Evolutionary conservation across 2,329 filamentous ascomycete species (phyloP), one percentile per base, ranked within the genome.

Genomic region (Xylaria polymorpha): DNA sequence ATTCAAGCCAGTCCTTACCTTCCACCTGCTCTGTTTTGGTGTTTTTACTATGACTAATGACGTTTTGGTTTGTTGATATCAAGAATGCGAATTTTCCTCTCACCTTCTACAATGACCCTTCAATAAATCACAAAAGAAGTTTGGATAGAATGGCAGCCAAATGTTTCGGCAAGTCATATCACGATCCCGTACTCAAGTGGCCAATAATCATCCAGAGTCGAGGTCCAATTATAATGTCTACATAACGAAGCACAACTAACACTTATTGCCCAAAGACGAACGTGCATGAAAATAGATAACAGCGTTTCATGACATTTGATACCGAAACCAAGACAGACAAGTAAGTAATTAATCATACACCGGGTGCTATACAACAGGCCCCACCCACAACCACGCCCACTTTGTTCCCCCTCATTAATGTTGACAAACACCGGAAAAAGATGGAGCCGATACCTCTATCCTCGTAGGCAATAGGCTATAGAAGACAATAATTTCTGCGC

Each of bases 1-100:
- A 81, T 71, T 68, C 66, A 68, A 72, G 61, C 70, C 56, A 53
- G 68, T 66, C 68, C 58, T 68, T 70, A 60, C 50, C 64, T 61
- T 69, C 62, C 68, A 72, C 18, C 37, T 58, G 10, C 29, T 61
- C 14, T 59, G 43, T 63, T n/a, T 51, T 61, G 22, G 67, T 39
- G n/a, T 44, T 7, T 60, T 12, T 22, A 37, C 7, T 39, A 10
- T 39, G n/a, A 53, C 32, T 10, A 10, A 55, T 20, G 32, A 14
- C 6, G 20, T 56, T 20, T 22, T n/a, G 14, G n/a, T 35, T 4
- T 14, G 20, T 7, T 48, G 20, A 15, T 15, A 4, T 48, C 12
- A 22, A 29, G 1, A 6, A 51, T 51, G 48, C 6, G 14, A 15
- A 10, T 29, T 25, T 8, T 10, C 46, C 15, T 5, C 22, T 50